Percentiles rank a stretch among this genome's conserved stretches.
Conservation (phyloP, 1,284 basidiomycete species). For the Cutaneotrichosporon cutaneum region DNA sequence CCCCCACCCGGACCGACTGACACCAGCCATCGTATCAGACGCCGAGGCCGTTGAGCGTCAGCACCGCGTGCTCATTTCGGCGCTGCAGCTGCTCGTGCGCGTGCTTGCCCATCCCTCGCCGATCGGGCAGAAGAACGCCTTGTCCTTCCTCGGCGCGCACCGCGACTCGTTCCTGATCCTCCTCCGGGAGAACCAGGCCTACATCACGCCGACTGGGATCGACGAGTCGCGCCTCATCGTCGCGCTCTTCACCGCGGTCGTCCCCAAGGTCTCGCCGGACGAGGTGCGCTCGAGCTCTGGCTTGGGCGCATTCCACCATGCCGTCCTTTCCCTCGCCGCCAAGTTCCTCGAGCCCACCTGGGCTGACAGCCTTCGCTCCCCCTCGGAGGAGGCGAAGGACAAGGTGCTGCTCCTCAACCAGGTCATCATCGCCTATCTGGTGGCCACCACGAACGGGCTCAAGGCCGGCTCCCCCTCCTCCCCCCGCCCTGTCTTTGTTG, state of each 20-base stretch:
- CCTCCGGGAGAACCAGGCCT: slow-evolving; percentile 53
- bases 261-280: slow-evolving; percentile 54
- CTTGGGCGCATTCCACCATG: slow-evolving; percentile 78
- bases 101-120: slow-evolving; percentile 31
- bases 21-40: slow-evolving; percentile 22
- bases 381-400: slow-evolving; percentile 7
- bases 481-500: slow-evolving; percentile 41
- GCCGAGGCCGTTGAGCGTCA: slow-evolving; percentile 37
- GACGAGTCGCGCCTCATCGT: slow-evolving; percentile 56
- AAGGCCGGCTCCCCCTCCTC: slow-evolving; percentile 34
- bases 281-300: slow-evolving; percentile 71
- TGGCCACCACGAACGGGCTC: slow-evolving; percentile 35
- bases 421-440: slow-evolving; percentile 41
- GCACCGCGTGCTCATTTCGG: slow-evolving; percentile 40
- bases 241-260: slow-evolving; percentile 53
- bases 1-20: too few species aligned
- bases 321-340: slow-evolving; percentile 73
- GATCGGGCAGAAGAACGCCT: slow-evolving; percentile 40
- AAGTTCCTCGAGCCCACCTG: slow-evolving; percentile 66
- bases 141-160: slow-evolving; percentile 57
- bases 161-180: slow-evolving; percentile 56
- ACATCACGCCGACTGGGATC: slow-evolving; percentile 51
- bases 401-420: slow-evolving; percentile 44
- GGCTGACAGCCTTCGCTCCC: slow-evolving; percentile 53
- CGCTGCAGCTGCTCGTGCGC: slow-evolving; percentile 40